phyloP scores from a whole-genome alignment of 2,329 filamentous ascomycete genomes.

The Colletotrichum sp. region DNA sequence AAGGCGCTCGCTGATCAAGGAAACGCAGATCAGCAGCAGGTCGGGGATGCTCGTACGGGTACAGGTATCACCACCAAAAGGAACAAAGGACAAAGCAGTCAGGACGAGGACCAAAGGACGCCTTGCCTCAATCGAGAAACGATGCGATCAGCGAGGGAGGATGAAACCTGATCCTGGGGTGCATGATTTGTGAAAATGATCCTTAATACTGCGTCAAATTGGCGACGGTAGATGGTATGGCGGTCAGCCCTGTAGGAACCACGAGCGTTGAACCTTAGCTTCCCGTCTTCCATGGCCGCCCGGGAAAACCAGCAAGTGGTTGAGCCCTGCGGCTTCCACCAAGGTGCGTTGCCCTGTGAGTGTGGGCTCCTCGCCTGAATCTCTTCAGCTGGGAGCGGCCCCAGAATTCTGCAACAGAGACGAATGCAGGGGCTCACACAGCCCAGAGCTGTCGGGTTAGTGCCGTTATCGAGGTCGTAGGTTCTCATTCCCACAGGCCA shows the following conservation, averaged over 20 bases:
- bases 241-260: constrained; percentile 12
- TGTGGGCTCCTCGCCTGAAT: background rate
- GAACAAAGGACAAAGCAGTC: background rate
- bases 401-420: constrained; percentile 20
- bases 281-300: background rate
- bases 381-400: background rate
- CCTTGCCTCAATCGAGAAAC: background rate
- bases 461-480: background rate
- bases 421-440: constrained; percentile 20
- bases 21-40: background rate
- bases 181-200: constrained; percentile 8
- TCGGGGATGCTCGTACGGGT: background rate
- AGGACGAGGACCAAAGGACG: background rate
- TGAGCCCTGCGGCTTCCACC: background rate
- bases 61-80: background rate
- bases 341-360: background rate
- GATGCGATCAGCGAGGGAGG: background rate
- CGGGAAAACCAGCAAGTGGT: background rate
- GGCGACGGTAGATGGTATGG: background rate
- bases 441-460: background rate
- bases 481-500: background rate
- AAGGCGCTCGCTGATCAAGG: background rate
- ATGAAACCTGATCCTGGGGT: background rate
- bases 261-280: background rate
- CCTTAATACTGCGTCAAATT: constrained; percentile 16